Conservation (phyloP, 495 filamentous ascomycete genomes). For the Xylaria palmicola region DNA sequence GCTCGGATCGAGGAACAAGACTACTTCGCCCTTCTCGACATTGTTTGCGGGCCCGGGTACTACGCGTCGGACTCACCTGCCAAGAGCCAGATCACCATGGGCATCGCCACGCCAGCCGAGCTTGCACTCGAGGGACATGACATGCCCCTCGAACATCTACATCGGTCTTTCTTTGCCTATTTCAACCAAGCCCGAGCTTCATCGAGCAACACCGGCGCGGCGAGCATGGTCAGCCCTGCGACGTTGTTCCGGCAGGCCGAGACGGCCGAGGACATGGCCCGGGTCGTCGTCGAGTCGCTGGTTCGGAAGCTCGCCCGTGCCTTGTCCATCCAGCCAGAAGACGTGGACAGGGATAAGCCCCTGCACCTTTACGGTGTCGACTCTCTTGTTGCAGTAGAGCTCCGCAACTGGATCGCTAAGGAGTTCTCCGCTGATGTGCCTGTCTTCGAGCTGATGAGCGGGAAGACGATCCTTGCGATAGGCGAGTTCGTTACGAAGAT, state of each 20-base stretch:
- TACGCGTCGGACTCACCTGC: not conserved
- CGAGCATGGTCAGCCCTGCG: not conserved
- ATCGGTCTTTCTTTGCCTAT: conserved; percentile 10
- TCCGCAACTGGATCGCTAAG: conserved; percentile 34
- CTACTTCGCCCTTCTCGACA: not conserved
- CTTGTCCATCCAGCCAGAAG: conserved; percentile 27
- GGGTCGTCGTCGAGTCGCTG: conserved; percentile 27
- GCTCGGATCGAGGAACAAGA: not conserved
- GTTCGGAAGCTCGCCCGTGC: conserved; percentile 26
- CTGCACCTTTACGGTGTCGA: conserved; percentile 38
- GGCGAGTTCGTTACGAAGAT: not conserved
- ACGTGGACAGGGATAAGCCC: conserved; percentile 34
- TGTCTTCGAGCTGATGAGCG: conserved; percentile 45
- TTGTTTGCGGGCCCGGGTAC: not conserved
- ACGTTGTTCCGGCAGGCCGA: not conserved
- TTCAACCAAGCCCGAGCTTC: conserved; percentile 1
- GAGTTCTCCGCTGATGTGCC: conserved; percentile 41
- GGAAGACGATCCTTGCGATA: not conserved
- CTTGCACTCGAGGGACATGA: not conserved
- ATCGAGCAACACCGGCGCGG: not conserved
- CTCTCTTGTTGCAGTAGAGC: conserved; percentile 38
- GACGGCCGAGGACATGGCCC: not conserved
- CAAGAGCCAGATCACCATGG: not conserved
- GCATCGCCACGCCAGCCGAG: not conserved
- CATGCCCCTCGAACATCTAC: conserved; percentile 2